A percentile compares a stretch with the other conserved stretches of the same genome.
Evolutionary conservation across 345 rosid genomes (phyloP).

Genomic region (Carallia pectinifolia): DNA sequence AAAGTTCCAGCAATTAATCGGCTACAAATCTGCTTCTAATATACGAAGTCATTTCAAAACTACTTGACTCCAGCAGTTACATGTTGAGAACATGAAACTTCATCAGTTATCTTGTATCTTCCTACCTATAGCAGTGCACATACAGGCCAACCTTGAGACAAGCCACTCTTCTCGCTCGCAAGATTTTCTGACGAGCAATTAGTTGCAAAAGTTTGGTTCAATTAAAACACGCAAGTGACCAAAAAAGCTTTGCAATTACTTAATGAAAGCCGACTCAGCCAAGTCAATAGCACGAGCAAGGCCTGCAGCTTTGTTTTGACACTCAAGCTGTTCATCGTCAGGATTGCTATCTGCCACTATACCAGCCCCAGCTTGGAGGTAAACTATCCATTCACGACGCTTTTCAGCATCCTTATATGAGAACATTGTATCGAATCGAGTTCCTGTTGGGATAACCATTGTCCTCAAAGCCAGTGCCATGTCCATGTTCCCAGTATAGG

Average conservation of each 20-base stretch:
- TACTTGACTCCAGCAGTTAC: too few species aligned
- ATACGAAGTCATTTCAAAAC: too few species aligned
- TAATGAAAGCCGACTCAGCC: conserved; percentile 70
- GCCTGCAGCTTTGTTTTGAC: conserved; percentile 75
- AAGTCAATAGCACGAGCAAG: conserved; percentile 86
- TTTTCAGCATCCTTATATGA: conserved; percentile 43
- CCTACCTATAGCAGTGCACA: too few species aligned
- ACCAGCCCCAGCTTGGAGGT: conserved; percentile 87
- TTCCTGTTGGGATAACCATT: conserved; percentile 68
- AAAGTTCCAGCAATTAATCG: too few species aligned
- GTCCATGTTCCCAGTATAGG: conserved; percentile 84
- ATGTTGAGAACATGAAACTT: too few species aligned
- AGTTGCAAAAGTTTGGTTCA: too few species aligned
- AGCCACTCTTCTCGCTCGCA: too few species aligned
- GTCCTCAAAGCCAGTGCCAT: conserved; percentile 81
- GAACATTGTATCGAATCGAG: conserved; percentile 66
- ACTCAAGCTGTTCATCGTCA: conserved; percentile 65
- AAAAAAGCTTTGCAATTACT: conserved; percentile 14
- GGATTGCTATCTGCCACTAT: conserved; percentile 84
- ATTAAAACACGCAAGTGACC: too few species aligned
- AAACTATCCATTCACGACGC: conserved; percentile 77
- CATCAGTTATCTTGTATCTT: too few species aligned
- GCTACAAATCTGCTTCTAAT: too few species aligned
- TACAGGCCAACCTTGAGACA: too few species aligned
- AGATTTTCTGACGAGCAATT: too few species aligned